Evolutionary conservation across 1,284 basidiomycete species (phyloP), one percentile per base, ranked within the genome.

Genomic region (Somion occarium): DNA sequence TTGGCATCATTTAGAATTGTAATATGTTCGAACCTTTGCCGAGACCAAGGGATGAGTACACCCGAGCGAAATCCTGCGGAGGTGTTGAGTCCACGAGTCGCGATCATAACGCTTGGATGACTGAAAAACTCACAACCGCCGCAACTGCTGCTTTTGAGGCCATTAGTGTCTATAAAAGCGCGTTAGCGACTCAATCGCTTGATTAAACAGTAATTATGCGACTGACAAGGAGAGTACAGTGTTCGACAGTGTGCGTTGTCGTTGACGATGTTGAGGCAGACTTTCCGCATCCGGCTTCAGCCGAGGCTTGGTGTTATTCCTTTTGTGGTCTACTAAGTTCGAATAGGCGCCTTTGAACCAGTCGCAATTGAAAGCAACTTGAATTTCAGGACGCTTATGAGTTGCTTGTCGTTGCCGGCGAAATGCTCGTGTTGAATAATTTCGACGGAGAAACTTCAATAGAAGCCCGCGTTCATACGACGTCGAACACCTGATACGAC

Each of bases 41-140:
- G 62, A 98, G 84, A 62, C 93, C 93, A 49, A 97, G 84, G 59
- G 88, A 85, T 55, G 85, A 78, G 74, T 95, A 94, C 68, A 98
- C 85, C 69, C 92, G 90, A 69, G 91, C 75, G 75, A 94, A 97
- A 75, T 97, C 93, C 91, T 95, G 56, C 38, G 52, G 44, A 43
- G 52, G 22, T 19, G 55, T 56, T 57, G 54, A 51, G 47, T 55
- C 50, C 56, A 38, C 52, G 52, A 47, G 26, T 15, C 15, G 30
- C 15, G 7, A 34, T 34, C 30, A 34, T 34, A 15, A 7, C 30
- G 15, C 53, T 49, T 48, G 51, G 42, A 53, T 52, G n/a, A n/a
- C n/a, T n/a, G 52, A 38, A 50, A 26, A 18, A 59, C 63, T 76
- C 79, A 92, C 91, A 64, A 93, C 82, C 69, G 85, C 85, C 61